A percentile compares a stretch with the other conserved stretches of the same genome.
phyloP scores from a whole-genome alignment of 768 basidiomycete genomes.

The Neoboletus subvelutipes region DNA sequence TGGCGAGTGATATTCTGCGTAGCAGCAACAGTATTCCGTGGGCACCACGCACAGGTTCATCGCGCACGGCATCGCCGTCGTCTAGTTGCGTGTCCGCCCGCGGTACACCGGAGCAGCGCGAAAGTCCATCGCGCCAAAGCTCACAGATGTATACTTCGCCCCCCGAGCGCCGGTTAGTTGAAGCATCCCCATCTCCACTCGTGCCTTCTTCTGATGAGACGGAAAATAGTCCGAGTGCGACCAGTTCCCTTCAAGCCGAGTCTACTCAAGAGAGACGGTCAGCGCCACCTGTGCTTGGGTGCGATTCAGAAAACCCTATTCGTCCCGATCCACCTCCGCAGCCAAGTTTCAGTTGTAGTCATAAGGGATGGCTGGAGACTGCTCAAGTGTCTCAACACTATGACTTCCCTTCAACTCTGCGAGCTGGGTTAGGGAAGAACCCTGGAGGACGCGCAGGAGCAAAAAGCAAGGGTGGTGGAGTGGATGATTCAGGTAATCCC shows the following conservation, averaged over 20 bases:
- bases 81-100: conserved; percentile 15
- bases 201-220: conserved; percentile 8
- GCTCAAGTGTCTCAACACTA: not conserved
- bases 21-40: conserved; percentile 55
- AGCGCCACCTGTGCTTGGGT: conserved; percentile 55
- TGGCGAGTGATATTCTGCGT: conserved; percentile 62
- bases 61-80: conserved; percentile 31
- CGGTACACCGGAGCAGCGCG: conserved; percentile 13
- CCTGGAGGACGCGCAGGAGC: conserved; percentile 40
- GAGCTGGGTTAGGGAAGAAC: conserved; percentile 40
- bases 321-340: conserved; percentile 28
- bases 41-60: conserved; percentile 46
- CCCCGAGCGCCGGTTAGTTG: conserved; percentile 38
- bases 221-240: not conserved
- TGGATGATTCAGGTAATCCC: conserved; percentile 15
- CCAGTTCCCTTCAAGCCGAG: not conserved
- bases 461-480: conserved; percentile 10
- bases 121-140: conserved; percentile 6
- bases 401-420: conserved; percentile 3
- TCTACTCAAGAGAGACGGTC: conserved; percentile 31
- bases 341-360: conserved; percentile 24
- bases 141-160: conserved; percentile 35
- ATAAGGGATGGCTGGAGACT: conserved; percentile 1
- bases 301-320: conserved; percentile 32
- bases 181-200: conserved; percentile 42